phyloP scores from a whole-genome alignment of 176 grass and related monocot genomes.

The Oryza rufipogon region DNA sequence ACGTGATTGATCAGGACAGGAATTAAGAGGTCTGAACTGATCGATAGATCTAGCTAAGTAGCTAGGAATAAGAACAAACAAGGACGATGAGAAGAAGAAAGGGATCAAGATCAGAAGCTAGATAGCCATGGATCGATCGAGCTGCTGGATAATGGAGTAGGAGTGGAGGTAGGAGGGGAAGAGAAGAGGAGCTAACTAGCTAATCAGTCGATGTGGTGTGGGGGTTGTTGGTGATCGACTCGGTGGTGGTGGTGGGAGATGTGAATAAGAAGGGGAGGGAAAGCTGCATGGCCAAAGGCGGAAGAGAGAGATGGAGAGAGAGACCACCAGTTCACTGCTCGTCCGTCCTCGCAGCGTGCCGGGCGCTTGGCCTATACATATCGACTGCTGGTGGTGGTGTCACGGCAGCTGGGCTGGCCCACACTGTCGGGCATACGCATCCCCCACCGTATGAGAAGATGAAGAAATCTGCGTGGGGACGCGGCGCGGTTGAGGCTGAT shows the following conservation, averaged over 20 bases:
- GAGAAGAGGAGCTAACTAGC: neutral
- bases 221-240: neutral
- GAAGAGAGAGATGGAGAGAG: neutral
- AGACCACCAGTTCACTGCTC: neutral
- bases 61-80: neutral
- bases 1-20: neutral
- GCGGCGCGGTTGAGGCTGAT: neutral
- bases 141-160: neutral
- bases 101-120: neutral
- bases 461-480: slow-evolving; percentile 25
- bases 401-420: slow-evolving; percentile 31
- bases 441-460: neutral
- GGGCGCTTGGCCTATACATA: neutral
- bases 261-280: slow-evolving; percentile 78
- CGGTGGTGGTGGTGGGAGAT: slow-evolving; percentile 38
- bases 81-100: neutral
- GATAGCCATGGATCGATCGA: neutral
- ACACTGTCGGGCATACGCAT: slow-evolving; percentile 32
- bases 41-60: neutral
- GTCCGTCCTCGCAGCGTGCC: slow-evolving; percentile 11
- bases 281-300: slow-evolving; percentile 23
- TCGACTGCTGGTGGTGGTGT: neutral
- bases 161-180: neutral
- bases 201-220: neutral
- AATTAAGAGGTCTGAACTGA: neutral